A percentile compares a stretch with the other conserved stretches of the same genome.
Conservation (phyloP, 345 rosid genomes). For the Microcos paniculata region DNA sequence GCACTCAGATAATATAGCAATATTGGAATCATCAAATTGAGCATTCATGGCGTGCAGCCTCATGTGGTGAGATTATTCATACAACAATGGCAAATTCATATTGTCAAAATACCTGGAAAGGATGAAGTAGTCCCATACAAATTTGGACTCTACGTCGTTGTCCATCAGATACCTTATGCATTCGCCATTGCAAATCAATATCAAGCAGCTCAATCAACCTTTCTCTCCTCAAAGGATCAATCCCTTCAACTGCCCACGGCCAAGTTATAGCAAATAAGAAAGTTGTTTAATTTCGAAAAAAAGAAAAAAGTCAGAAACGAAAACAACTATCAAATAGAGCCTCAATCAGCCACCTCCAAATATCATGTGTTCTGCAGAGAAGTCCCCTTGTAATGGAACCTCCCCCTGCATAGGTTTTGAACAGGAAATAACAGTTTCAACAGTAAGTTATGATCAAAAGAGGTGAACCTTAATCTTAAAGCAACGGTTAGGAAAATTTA, state of each 20-base stretch:
- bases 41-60: not conserved
- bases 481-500: constrained; percentile 1
- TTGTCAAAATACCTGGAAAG: constrained; percentile 61
- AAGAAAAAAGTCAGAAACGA: not conserved
- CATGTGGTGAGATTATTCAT: not conserved
- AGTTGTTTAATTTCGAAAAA: not conserved
- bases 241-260: constrained; percentile 71
- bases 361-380: constrained; percentile 94
- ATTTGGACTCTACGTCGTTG: constrained; percentile 96
- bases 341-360: constrained; percentile 65
- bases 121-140: constrained; percentile 96
- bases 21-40: not conserved
- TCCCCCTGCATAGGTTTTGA: constrained; percentile 58
- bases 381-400: constrained; percentile 95
- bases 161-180: constrained; percentile 99
- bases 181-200: constrained; percentile 90
- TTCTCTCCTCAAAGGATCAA: constrained; percentile 84
- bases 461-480: not conserved
- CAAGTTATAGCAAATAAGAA: not conserved
- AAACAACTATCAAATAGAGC: not conserved
- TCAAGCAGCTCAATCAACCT: constrained; percentile 90
- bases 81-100: not conserved
- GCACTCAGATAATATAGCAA: not conserved
- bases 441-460: not conserved
- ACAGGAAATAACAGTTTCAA: not conserved